Conservation (phyloP, 441 rosid genomes). For the Cnidoscolus chayamansa region DNA sequence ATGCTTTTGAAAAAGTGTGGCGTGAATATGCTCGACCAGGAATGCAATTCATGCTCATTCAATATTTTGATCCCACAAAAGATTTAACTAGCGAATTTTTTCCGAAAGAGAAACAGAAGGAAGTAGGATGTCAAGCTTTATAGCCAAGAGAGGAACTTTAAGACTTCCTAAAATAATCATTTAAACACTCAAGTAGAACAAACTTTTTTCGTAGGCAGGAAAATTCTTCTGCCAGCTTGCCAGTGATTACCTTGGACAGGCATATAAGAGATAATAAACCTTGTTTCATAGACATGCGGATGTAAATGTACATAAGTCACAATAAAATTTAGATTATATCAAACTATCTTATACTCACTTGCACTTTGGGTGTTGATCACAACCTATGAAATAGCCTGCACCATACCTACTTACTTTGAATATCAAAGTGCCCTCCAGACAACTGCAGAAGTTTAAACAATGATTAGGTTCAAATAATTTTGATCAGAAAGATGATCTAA, state of each 20-base stretch:
- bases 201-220: not conserved
- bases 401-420: constrained; percentile 89
- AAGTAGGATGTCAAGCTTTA: not conserved
- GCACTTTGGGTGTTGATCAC: constrained; percentile 92
- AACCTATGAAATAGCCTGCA: constrained; percentile 89
- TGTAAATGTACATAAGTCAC: not conserved
- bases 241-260: not conserved
- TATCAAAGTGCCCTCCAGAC: constrained; percentile 76
- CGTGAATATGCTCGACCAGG: not conserved
- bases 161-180: not conserved
- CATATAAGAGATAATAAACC: not conserved
- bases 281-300: not conserved
- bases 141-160: not conserved
- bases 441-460: constrained; percentile 50
- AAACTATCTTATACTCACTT: constrained; percentile 56
- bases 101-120: not conserved
- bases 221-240: not conserved
- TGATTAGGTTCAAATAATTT: constrained; percentile 1
- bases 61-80: not conserved
- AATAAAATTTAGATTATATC: constrained; percentile 20
- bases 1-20: not conserved
- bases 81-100: not conserved
- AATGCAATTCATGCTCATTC: not conserved
- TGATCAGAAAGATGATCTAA: constrained; percentile 3
- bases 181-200: too few species aligned